These are phyloP conservation scores for Parietichytrium sp. DNA, from an alignment of 108 stramenopile genomes.

Conservation along the genomic window DNA sequence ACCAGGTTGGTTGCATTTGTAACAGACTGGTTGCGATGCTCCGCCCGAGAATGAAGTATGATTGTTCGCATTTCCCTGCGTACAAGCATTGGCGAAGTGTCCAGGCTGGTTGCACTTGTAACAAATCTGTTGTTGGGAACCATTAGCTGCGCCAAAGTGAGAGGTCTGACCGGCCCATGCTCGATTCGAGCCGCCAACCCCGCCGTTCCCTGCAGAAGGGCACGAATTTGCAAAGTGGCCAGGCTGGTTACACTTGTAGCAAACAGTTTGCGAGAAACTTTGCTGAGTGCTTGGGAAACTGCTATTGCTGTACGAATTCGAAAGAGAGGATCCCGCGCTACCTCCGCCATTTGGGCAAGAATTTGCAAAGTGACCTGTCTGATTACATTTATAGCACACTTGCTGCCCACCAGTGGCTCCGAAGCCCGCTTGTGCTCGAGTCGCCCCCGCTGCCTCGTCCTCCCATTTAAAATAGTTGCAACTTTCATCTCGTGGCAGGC, in stretches of 20 bases:
- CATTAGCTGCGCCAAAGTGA: background rate
- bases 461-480: constrained; percentile 6
- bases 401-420: no score
- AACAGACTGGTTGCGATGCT: background rate
- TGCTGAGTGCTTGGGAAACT: background rate
- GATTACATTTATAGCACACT: background rate
- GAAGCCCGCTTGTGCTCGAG: no score
- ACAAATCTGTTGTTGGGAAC: background rate
- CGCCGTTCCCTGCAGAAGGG: background rate
- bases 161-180: no score
- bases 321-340: no score
- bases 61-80: no score
- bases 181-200: background rate
- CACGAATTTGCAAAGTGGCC: background rate
- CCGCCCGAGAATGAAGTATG: background rate
- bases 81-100: background rate
- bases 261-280: background rate
- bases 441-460: no score
- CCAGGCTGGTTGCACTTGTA: background rate
- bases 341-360: background rate
- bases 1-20: background rate
- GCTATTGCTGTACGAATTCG: no score
- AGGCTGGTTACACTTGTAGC: background rate
- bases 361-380: background rate
- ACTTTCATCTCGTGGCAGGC: background rate